Conservation (phyloP, 352 stramenopile genomes). For the Phytopythium montanum region DNA sequence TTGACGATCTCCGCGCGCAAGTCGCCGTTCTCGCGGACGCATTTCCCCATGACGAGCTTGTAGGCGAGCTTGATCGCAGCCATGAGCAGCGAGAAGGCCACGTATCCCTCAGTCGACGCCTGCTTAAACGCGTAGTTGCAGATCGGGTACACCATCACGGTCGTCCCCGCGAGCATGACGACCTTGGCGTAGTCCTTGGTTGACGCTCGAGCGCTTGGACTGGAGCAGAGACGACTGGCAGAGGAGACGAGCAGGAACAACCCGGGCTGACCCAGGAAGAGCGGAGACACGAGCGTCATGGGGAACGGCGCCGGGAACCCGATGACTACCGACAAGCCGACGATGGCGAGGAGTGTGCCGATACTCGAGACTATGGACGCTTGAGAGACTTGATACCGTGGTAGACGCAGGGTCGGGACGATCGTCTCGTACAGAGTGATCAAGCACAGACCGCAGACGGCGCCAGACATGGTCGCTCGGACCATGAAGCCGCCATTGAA, state of each 20-base stretch:
- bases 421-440: not conserved
- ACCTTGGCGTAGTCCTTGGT: not conserved
- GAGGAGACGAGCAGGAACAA: not conserved
- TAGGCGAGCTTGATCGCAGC: not conserved
- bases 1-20: constrained; percentile 15
- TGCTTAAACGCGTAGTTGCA: constrained; percentile 1
- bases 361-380: not conserved
- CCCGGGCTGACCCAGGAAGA: not conserved
- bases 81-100: not conserved
- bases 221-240: not conserved
- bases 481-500: not conserved
- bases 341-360: no score
- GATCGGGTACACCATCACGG: not conserved
- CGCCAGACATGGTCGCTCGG: not conserved
- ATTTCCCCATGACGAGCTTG: not conserved
- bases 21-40: constrained; percentile 1
- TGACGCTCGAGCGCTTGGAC: not conserved
- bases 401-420: not conserved
- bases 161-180: not conserved
- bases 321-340: not conserved
- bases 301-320: not conserved
- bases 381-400: not conserved
- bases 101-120: not conserved
- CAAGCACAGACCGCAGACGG: not conserved
- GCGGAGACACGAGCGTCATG: not conserved